Conservation (phyloP, 1,139 yeast species). For the Kodamaea arcana region DNA sequence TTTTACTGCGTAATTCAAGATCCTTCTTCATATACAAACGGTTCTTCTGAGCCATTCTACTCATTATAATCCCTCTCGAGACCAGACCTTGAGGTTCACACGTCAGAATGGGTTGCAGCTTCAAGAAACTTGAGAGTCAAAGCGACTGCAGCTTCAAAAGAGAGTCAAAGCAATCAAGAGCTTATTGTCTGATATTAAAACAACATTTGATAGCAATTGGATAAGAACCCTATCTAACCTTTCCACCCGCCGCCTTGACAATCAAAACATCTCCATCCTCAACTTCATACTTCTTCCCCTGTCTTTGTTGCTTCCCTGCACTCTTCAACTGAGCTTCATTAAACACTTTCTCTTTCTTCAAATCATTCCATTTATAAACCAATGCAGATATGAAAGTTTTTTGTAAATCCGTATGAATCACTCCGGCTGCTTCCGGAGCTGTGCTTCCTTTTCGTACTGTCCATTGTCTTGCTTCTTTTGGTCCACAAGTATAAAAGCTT, state of each 20-base stretch:
- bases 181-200: no score
- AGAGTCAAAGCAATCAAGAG: no score
- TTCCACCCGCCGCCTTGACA: slow-evolving; percentile 52
- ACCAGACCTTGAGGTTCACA: no score
- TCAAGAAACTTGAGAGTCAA: not conserved
- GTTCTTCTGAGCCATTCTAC: no score
- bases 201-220: no score
- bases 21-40: no score
- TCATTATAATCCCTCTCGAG: no score
- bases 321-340: slow-evolving; percentile 44
- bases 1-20: no score
- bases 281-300: slow-evolving; percentile 68
- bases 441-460: slow-evolving; percentile 71
- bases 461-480: slow-evolving; percentile 91
- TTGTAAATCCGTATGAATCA: slow-evolving; percentile 84
- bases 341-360: slow-evolving; percentile 34
- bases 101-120: no score
- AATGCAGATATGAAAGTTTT: slow-evolving; percentile 82
- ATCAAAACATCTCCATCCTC: slow-evolving; percentile 76
- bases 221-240: slow-evolving; percentile 20
- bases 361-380: slow-evolving; percentile 79
- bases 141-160: not conserved
- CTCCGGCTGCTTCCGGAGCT: slow-evolving; percentile 93
- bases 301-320: slow-evolving; percentile 50
- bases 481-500: slow-evolving; percentile 90